Conservation (phyloP, 2,329 filamentous ascomycete species). For the Fusarium musae region DNA sequence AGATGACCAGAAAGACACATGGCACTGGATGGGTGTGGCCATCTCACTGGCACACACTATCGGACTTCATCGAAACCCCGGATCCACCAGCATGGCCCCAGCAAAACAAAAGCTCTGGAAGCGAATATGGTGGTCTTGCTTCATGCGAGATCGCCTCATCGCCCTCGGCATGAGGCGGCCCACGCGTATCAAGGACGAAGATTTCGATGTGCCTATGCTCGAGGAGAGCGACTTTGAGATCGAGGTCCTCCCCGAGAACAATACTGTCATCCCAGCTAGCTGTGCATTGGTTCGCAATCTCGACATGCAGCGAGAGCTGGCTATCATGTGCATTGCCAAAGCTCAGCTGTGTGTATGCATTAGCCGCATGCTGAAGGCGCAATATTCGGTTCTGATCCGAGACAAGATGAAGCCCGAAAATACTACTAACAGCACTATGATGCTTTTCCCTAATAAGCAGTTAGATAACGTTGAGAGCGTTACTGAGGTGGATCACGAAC, state of each 20-base stretch:
- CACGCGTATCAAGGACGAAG: constrained; percentile 90
- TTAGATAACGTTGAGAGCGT: constrained; percentile 85
- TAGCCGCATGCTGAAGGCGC: constrained; percentile 87
- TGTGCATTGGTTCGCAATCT: constrained; percentile 78
- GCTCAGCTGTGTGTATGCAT: constrained; percentile 90
- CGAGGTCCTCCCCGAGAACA: constrained; percentile 71
- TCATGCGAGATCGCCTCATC: constrained; percentile 92
- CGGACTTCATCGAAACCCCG: constrained; percentile 87
- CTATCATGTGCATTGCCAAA: constrained; percentile 90
- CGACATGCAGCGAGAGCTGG: constrained; percentile 80
- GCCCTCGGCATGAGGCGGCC: constrained; percentile 93
- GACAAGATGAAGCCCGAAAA: constrained; percentile 82
- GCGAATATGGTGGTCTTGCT: constrained; percentile 97
- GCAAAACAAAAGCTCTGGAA: constrained; percentile 88
- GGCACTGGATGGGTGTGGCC: constrained; percentile 98
- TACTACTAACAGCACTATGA: constrained; percentile 82
- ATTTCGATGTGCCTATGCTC: constrained; percentile 94
- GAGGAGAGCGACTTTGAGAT: constrained; percentile 87
- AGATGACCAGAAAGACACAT: constrained; percentile 96
- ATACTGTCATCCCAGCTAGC: constrained; percentile 74
- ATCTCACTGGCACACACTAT: constrained; percentile 94
- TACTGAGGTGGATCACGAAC: constrained; percentile 79
- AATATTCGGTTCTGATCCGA: constrained; percentile 91
- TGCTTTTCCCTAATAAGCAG: constrained; percentile 90
- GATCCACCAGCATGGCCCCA: constrained; percentile 77